A percentile compares a stretch with the other conserved stretches of the same genome.
These are phyloP conservation scores for Hypoxylon fragiforme DNA, from an alignment of 495 filamentous ascomycete genomes.

Conservation along the genomic window DNA sequence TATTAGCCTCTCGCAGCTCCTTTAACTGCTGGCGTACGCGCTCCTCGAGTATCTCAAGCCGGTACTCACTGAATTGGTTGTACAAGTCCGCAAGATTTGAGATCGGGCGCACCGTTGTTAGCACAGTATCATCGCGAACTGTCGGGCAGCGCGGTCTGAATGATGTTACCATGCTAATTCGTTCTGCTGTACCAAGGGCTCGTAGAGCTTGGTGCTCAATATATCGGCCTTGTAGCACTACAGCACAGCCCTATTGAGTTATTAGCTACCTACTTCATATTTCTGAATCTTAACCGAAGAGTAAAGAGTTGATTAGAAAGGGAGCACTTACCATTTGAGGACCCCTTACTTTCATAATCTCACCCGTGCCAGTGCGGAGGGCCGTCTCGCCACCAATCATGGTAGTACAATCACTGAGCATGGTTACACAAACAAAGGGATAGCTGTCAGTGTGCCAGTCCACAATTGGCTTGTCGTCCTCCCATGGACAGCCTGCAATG, in stretches of 20 bases:
- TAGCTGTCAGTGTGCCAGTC: conserved; percentile 77
- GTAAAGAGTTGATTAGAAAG: background rate
- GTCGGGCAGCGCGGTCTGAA: conserved; percentile 64
- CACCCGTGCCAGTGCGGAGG: conserved; percentile 61
- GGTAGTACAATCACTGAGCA: conserved; percentile 70
- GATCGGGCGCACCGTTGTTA: conserved; percentile 67
- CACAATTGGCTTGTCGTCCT: conserved; percentile 65
- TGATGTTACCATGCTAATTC: conserved; percentile 74
- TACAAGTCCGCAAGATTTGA: conserved; percentile 71
- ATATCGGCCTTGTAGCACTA: conserved; percentile 72
- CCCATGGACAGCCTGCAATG: conserved; percentile 45
- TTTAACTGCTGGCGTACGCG: conserved; percentile 52
- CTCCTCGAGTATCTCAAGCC: conserved; percentile 70
- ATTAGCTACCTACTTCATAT: conserved; percentile 4
- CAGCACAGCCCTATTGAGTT: conserved; percentile 60
- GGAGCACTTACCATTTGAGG: conserved; percentile 63
- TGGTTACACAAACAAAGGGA: conserved; percentile 75
- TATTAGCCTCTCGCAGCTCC: conserved; percentile 48
- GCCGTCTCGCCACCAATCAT: conserved; percentile 78
- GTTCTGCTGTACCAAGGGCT: conserved; percentile 64
- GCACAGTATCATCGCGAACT: conserved; percentile 67
- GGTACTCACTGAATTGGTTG: conserved; percentile 69
- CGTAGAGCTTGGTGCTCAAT: conserved; percentile 71
- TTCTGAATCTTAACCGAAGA: background rate
- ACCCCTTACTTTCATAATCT: conserved; percentile 68